Percentiles rank a stretch among this genome's conserved stretches.
Conservation (phyloP, 2,329 filamentous ascomycete genomes). For the Botrytis deweyae region DNA sequence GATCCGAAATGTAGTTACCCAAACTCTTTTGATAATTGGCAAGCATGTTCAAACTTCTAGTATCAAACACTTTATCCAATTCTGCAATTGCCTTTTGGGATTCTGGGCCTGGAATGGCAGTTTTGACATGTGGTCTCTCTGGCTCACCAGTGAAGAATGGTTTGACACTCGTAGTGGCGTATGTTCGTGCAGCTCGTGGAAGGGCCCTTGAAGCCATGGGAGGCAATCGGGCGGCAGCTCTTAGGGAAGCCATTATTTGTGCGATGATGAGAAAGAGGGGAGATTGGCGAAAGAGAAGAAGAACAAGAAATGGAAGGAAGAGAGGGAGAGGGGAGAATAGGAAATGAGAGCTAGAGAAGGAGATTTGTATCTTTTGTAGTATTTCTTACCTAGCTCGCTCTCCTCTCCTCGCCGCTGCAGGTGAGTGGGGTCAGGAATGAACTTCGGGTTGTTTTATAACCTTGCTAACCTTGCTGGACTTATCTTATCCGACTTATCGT, state of each 20-base stretch:
- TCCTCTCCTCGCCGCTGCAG: background rate
- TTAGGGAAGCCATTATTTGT: constrained; percentile 36
- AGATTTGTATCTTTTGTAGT: background rate
- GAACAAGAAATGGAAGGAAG: background rate
- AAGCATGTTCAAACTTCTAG: constrained; percentile 52
- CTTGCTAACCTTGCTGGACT: background rate
- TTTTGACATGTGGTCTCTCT: constrained; percentile 38
- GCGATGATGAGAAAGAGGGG: background rate
- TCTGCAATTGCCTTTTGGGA: constrained; percentile 43
- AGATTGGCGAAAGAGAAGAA: background rate
- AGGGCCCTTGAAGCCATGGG: constrained; percentile 29
- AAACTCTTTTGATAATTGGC: constrained; percentile 53
- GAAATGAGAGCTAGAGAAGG: background rate
- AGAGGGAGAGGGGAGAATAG: background rate
- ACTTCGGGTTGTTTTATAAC: background rate
- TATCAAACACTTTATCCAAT: constrained; percentile 52
- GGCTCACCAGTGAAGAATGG: constrained; percentile 40
- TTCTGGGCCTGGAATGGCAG: constrained; percentile 43
- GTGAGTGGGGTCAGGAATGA: background rate
- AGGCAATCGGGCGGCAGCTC: constrained; percentile 37
- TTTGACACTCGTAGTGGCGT: constrained; percentile 31
- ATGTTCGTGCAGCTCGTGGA: constrained; percentile 27
- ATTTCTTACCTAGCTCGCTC: background rate
- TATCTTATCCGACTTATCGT: constrained; percentile 9
- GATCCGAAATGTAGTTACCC: constrained; percentile 54